Base-by-base conservation (phyloP, 495 filamentous ascomycete species). In the Zalerion maritima region DNA sequence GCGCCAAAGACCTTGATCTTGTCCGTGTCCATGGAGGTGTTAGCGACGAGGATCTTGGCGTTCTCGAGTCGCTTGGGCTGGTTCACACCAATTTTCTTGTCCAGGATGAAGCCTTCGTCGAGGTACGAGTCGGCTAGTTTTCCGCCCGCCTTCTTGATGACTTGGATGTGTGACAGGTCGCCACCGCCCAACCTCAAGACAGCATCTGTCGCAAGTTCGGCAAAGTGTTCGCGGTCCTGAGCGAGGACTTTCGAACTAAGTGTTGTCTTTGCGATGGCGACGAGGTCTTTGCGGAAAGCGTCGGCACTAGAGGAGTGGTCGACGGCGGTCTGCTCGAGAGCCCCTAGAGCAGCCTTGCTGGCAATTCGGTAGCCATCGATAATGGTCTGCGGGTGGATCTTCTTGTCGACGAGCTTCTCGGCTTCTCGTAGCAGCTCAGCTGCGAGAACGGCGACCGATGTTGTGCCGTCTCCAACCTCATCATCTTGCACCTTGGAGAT, bases 1-100 rank as follows among this genome's bases (percentile, higher is more conserved):
- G 89, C 89, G 34, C 89, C 89, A 49, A 96, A 97, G 43, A 97
- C 94, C 71, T 97, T 97, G 59, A 97, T 81, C 68, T 97, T 97
- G 58, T 97, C 89, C 15, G 89, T 96, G 54, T 97, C 89, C 89
- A 97, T 97, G 4, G 87, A 78, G 7, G 89, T 97, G 57, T 97
- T 97, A 32, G 89, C 89, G 15, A 96, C 79, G 11, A 97, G 57
- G 36, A 97, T 96, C 67, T 94, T 96, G 28, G 85, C 89, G 49
- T 96, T 96, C 57, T 96, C 89, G 42, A 97, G 63, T 25, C 82
- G 69, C 64, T 96, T 96, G 14, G 89, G 86, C 53, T 97, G 89
- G 65, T 97, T 97, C 37, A 96, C 85, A 37, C 89, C 89, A 38
- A 97, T 92, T 62, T 78, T 83, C 71, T 97, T 97, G 62, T 97